These are phyloP conservation scores for Pulchroboletus neoregius DNA, from an alignment of 1,284 basidiomycete species.

Conservation along the genomic window DNA sequence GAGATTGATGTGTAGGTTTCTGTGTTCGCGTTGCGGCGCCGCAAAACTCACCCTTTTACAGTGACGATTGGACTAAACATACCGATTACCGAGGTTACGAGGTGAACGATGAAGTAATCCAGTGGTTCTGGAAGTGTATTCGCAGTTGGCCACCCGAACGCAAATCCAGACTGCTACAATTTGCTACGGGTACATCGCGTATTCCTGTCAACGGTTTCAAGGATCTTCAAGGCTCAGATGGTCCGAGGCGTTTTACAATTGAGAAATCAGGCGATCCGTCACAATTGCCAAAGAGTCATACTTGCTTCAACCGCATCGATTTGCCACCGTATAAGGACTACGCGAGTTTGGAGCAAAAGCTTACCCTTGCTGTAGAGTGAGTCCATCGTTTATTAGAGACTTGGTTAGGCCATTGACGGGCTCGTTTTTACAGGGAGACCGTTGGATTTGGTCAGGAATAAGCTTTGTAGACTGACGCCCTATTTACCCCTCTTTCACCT, in stretches of 20 bases:
- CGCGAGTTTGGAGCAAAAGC: constrained; percentile 77
- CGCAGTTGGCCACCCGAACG: constrained; percentile 90
- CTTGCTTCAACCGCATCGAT: constrained; percentile 86
- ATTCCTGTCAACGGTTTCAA: constrained; percentile 95
- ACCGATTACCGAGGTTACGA: constrained; percentile 74
- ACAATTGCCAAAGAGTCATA: constrained; percentile 82
- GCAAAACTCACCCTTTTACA: constrained; percentile 24
- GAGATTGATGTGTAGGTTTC: constrained; percentile 82
- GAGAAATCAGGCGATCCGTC: constrained; percentile 86
- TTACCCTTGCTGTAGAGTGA: constrained; percentile 80
- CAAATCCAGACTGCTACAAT: constrained; percentile 86
- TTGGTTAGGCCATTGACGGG: constrained; percentile 11
- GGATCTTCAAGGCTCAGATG: constrained; percentile 91
- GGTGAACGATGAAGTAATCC: constrained; percentile 83
- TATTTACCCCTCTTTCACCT: constrained; percentile 18
- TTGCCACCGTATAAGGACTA: constrained; percentile 84
- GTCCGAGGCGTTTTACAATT: constrained; percentile 85
- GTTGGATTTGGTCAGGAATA: constrained; percentile 70
- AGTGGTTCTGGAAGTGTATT: constrained; percentile 98
- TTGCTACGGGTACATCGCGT: constrained; percentile 89
- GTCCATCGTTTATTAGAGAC: constrained; percentile 26
- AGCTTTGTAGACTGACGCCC: constrained; percentile 5
- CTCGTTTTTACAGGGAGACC: constrained; percentile 48
- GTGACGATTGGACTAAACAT: constrained; percentile 75
- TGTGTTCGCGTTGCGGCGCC: background rate